Percentiles rank a stretch among this genome's conserved stretches.
These are phyloP conservation scores for Trypanosoma brucei DNA, from an alignment of 208 protist species.

Conservation along the genomic window DNA sequence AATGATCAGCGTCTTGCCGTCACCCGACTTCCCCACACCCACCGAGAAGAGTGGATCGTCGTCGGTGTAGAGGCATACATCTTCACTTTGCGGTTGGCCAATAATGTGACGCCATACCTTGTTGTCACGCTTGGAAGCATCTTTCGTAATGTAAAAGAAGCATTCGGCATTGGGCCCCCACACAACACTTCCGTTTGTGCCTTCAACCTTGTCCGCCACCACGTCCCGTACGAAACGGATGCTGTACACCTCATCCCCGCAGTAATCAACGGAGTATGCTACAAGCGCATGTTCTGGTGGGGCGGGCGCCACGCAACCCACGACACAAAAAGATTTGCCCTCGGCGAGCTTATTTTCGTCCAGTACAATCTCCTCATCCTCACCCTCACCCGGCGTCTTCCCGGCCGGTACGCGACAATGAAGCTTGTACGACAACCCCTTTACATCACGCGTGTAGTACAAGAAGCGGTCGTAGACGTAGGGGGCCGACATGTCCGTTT, in stretches of 20 bases:
- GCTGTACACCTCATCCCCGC: constrained; percentile 80
- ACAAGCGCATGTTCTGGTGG: constrained; percentile 58
- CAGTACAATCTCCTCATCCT: constrained; percentile 71
- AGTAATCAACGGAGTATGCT: constrained; percentile 83
- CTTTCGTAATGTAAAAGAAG: constrained; percentile 86
- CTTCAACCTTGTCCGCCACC: constrained; percentile 47
- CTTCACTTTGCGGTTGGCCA: constrained; percentile 54
- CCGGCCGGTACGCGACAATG: constrained; percentile 65
- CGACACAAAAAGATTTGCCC: constrained; percentile 74
- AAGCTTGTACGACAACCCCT: constrained; percentile 85
- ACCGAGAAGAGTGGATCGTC: constrained; percentile 69
- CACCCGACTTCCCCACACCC: constrained; percentile 45
- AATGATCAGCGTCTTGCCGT: constrained; percentile 65
- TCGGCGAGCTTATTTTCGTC: constrained; percentile 83
- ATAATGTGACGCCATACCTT: constrained; percentile 87
- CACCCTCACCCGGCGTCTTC: constrained; percentile 36
- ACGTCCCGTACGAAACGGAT: constrained; percentile 54
- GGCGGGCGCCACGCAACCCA: constrained; percentile 45
- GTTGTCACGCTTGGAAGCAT: constrained; percentile 68
- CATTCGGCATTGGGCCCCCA: constrained; percentile 56
- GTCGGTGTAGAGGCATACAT: constrained; percentile 81
- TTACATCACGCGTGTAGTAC: constrained; percentile 83
- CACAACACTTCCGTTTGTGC: constrained; percentile 69
- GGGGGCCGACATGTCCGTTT: constrained; percentile 74
- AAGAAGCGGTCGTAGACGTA: constrained; percentile 59